phyloP scores from a whole-genome alignment of 371 early-diverging fungal genomes.

The Blakeslea trispora region DNA sequence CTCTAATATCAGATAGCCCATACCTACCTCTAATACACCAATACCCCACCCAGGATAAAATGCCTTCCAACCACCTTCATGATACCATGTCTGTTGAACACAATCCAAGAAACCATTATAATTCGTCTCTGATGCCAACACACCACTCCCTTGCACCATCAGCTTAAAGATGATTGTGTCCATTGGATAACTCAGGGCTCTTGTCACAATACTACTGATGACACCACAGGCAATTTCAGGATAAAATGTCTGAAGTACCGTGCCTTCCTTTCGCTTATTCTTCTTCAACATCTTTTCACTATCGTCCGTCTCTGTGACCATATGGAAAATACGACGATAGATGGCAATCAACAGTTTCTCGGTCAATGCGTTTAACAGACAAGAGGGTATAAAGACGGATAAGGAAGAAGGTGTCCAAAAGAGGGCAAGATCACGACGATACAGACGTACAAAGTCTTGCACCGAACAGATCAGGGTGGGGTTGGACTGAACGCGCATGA shows the following conservation, averaged over 20 bases:
- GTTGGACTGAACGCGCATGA: slow-evolving; percentile 54
- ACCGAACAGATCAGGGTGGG: too few relatives aligned
- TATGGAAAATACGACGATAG: slow-evolving; percentile 46
- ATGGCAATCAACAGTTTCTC: slow-evolving; percentile 54
- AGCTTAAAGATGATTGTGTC: slow-evolving; percentile 58
- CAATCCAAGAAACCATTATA: slow-evolving; percentile 59
- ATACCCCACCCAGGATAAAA: slow-evolving; percentile 51
- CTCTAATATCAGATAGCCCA: slow-evolving; percentile 43
- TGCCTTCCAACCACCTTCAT: slow-evolving; percentile 45
- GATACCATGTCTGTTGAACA: slow-evolving; percentile 22
- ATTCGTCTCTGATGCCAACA: slow-evolving; percentile 38
- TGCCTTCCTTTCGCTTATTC: slow-evolving; percentile 18
- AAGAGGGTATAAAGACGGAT: slow-evolving; percentile 55
- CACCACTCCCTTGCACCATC: slow-evolving; percentile 54
- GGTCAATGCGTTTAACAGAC: slow-evolving; percentile 46
- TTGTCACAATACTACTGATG: slow-evolving; percentile 53
- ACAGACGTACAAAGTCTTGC: slow-evolving; percentile 41
- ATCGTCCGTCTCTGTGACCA: too few relatives aligned
- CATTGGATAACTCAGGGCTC: slow-evolving; percentile 53
- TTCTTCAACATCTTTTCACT: too few relatives aligned
- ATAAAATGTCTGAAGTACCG: slow-evolving; percentile 55
- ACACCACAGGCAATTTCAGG: slow-evolving; percentile 63
- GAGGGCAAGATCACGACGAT: slow-evolving; percentile 44
- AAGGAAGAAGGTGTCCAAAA: slow-evolving; percentile 37
- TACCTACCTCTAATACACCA: slow-evolving; percentile 38